Evolutionary conservation across 306 rosid genomes (phyloP).

Genomic region (Sicyos edulis): DNA sequence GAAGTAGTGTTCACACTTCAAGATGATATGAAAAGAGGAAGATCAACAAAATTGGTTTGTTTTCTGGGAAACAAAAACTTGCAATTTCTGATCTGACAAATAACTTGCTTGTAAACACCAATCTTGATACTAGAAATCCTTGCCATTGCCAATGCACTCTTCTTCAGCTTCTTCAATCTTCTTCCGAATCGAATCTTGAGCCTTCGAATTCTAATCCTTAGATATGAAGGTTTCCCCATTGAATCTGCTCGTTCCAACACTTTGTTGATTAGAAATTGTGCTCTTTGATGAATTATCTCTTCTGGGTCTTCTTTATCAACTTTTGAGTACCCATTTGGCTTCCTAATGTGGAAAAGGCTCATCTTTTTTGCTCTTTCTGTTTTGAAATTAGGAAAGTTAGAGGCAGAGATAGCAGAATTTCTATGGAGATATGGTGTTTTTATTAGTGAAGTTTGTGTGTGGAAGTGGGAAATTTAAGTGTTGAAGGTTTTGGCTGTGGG

Average conservation of each 20-base stretch:
- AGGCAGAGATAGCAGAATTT: constrained; percentile 14
- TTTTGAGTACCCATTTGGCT: constrained; percentile 39
- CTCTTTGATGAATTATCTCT: constrained; percentile 48
- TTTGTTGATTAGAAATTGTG: constrained; percentile 79
- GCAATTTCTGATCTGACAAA: constrained; percentile 43
- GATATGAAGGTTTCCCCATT: constrained; percentile 32
- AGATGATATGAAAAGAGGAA: constrained; percentile 38
- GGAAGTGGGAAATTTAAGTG: not conserved
- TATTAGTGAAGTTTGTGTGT: constrained; percentile 17
- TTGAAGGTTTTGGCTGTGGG: constrained; percentile 24
- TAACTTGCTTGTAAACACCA: constrained; percentile 42
- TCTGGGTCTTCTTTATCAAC: constrained; percentile 75
- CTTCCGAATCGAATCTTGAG: constrained; percentile 70
- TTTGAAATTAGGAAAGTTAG: not conserved
- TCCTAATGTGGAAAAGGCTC: constrained; percentile 30
- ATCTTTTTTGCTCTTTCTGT: constrained; percentile 16
- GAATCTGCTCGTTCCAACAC: constrained; percentile 49
- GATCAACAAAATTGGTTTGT: constrained; percentile 22
- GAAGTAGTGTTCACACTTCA: not conserved
- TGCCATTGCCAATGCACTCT: constrained; percentile 35
- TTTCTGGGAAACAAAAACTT: constrained; percentile 38
- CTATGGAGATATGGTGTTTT: constrained; percentile 16
- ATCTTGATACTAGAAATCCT: constrained; percentile 38
- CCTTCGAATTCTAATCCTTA: constrained; percentile 58
- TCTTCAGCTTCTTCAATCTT: constrained; percentile 59